Conservation (phyloP, 1,284 basidiomycete species). For the Leccinum subrobustum region DNA sequence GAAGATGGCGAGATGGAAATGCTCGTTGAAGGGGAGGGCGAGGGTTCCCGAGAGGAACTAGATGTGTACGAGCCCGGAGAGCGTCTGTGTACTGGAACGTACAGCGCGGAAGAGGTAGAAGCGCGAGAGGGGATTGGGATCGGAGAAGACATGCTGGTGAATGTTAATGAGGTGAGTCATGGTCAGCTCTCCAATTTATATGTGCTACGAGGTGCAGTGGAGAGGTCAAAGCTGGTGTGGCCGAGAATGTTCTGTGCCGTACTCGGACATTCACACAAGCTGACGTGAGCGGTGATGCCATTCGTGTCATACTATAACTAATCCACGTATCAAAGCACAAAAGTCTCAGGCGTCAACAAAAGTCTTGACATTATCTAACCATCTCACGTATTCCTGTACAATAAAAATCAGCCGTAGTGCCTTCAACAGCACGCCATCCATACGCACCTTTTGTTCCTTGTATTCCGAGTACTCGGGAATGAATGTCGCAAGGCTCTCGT, state of each 20-base stretch:
- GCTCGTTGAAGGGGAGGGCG: constrained; percentile 9
- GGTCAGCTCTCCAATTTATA: not conserved
- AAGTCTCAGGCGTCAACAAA: constrained; percentile 71
- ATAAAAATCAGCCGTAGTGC: constrained; percentile 10
- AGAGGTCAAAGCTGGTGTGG: not conserved
- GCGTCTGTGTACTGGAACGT: constrained; percentile 29
- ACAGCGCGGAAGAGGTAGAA: constrained; percentile 10
- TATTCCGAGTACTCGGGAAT: constrained; percentile 82
- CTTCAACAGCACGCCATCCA: not conserved
- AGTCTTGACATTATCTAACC: constrained; percentile 82
- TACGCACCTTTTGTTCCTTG: constrained; percentile 84
- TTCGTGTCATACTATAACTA: constrained; percentile 12
- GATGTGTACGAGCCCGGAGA: constrained; percentile 8
- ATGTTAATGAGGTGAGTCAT: not conserved
- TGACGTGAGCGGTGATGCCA: constrained; percentile 23
- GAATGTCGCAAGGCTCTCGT: constrained; percentile 78
- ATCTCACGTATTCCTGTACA: constrained; percentile 84
- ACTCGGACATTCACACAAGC: not conserved
- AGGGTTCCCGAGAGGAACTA: constrained; percentile 10
- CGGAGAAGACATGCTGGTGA: constrained; percentile 17
- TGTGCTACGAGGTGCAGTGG: not conserved
- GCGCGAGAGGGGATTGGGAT: constrained; percentile 6
- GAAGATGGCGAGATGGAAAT: not conserved
- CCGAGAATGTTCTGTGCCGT: constrained; percentile 25
- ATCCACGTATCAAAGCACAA: constrained; percentile 12